A percentile compares a stretch with the other conserved stretches of the same genome.
phyloP scores from a whole-genome alignment of 306 rosid genomes.

The Neltuma alba region DNA sequence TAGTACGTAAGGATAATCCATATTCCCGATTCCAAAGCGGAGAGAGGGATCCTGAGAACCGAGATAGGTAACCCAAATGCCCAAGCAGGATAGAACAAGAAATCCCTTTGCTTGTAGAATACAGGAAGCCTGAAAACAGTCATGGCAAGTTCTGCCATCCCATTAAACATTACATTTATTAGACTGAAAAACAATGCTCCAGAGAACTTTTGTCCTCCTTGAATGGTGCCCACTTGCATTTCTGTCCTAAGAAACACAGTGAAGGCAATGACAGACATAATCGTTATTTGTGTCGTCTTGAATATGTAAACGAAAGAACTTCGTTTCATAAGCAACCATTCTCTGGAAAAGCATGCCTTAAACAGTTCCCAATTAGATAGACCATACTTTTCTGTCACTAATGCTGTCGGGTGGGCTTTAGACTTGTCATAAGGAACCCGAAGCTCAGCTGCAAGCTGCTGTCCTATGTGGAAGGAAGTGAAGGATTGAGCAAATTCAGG shows the following conservation, averaged over 20 bases:
- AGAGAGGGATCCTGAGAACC: constrained; percentile 76
- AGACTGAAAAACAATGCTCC: constrained; percentile 80
- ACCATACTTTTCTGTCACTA: constrained; percentile 71
- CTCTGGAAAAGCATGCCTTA: constrained; percentile 82
- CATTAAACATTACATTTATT: constrained; percentile 77
- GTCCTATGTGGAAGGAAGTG: constrained; percentile 54
- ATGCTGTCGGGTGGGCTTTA: constrained; percentile 64
- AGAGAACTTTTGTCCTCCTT: constrained; percentile 54
- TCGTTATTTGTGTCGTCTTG: constrained; percentile 60
- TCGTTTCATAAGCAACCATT: constrained; percentile 71
- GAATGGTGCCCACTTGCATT: constrained; percentile 62
- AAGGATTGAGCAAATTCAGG: constrained; percentile 56
- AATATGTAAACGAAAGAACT: constrained; percentile 57
- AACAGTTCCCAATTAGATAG: constrained; percentile 67
- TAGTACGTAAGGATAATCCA: constrained; percentile 81
- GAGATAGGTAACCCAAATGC: constrained; percentile 74
- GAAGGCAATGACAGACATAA: constrained; percentile 55
- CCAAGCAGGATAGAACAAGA: constrained; percentile 83
- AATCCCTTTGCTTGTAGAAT: constrained; percentile 75
- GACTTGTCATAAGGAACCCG: constrained; percentile 62
- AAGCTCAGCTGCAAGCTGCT: constrained; percentile 48
- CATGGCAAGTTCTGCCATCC: constrained; percentile 67
- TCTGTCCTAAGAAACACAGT: constrained; percentile 70
- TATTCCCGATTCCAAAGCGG: constrained; percentile 65
- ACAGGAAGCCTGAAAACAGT: constrained; percentile 69